phyloP scores from a whole-genome alignment of 345 rosid species.

The Pistacia integerrima region DNA sequence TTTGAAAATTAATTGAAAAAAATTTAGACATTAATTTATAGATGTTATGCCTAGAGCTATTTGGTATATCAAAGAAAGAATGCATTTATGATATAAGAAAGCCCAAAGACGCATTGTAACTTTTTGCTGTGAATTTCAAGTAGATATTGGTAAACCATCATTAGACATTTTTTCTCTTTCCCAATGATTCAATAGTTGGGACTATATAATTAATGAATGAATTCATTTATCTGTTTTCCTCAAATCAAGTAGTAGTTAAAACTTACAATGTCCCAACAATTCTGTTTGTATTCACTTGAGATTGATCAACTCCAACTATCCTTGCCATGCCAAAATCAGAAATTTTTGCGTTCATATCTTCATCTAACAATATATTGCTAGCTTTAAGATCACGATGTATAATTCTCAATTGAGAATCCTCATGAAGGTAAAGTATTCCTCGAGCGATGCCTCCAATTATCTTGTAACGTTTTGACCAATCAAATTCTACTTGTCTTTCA shows the following conservation, averaged over 20 bases:
- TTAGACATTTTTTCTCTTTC: background rate
- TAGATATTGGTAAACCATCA: background rate
- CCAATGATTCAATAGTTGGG: background rate
- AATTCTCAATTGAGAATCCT: no score
- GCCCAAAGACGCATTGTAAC: background rate
- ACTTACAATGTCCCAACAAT: conserved; percentile 47
- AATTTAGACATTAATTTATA: background rate
- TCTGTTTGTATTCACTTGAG: conserved; percentile 34
- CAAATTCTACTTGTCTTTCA: conserved; percentile 4
- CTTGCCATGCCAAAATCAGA: no score
- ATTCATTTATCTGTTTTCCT: background rate
- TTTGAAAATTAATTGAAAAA: background rate
- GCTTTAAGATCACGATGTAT: no score
- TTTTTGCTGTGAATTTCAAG: background rate
- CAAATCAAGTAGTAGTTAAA: background rate
- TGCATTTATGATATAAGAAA: background rate
- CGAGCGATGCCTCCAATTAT: no score
- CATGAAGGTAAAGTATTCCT: no score
- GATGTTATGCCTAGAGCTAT: no score
- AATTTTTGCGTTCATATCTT: no score
- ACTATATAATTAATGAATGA: background rate
- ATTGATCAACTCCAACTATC: conserved; percentile 15
- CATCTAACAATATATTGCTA: no score
- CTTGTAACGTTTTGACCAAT: no score
- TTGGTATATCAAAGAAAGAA: no score